Evolutionary conservation across 1,284 basidiomycete genomes (phyloP).

Genomic region (Trichosporon coremiiforme): DNA sequence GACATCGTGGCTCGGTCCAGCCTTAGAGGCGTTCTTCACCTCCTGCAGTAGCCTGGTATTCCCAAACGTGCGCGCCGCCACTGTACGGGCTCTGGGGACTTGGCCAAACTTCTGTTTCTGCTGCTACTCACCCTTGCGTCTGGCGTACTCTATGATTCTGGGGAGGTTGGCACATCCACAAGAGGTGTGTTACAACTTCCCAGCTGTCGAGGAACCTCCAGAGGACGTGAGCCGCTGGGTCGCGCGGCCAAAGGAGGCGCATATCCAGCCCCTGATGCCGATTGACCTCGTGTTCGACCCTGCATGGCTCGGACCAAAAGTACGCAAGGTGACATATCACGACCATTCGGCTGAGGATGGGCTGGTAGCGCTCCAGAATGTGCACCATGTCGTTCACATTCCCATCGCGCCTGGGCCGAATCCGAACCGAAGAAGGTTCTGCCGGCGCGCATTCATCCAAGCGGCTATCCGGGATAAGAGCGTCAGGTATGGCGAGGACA

Average conservation of each 20-base stretch:
- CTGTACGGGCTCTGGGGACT: background rate
- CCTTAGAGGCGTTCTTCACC: background rate
- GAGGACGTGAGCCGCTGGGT: slow-evolving; percentile 12
- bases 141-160: background rate
- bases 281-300: slow-evolving; percentile 7
- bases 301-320: background rate
- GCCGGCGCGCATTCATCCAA: slow-evolving; percentile 7
- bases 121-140: background rate
- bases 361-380: background rate
- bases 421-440: slow-evolving; percentile 3
- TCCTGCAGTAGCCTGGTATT: background rate
- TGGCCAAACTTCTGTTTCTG: slow-evolving; percentile 16
- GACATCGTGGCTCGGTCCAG: background rate
- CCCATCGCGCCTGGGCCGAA: slow-evolving; percentile 7
- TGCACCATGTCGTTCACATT: slow-evolving; percentile 2
- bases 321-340: slow-evolving; percentile 4
- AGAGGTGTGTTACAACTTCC: slow-evolving; percentile 13
- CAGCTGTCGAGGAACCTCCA: slow-evolving; percentile 1
- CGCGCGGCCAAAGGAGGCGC: background rate
- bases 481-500: background rate
- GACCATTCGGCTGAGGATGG: slow-evolving; percentile 8
- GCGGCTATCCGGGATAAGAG: background rate
- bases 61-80: background rate
- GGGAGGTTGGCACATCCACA: background rate
- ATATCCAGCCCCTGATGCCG: slow-evolving; percentile 8